Percentiles rank a stretch among this genome's conserved stretches.
These are phyloP conservation scores for Thymus mandschuricus DNA, from an alignment of 257 asterid species.

Conservation along the genomic window DNA sequence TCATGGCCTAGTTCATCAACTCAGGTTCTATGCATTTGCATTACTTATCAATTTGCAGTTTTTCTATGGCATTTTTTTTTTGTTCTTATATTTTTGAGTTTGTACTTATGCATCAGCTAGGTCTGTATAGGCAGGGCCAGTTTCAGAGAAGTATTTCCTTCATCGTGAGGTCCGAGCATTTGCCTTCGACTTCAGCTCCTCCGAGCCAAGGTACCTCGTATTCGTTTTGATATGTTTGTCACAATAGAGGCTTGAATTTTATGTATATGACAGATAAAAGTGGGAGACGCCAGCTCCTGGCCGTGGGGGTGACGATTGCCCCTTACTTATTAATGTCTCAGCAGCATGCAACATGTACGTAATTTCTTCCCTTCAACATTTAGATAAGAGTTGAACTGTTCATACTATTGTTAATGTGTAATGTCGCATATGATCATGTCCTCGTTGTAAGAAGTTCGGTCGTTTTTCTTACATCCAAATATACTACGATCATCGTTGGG, in stretches of 20 bases:
- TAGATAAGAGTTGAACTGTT: no score
- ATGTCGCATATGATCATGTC: neutral
- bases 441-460: neutral
- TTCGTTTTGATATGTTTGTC: neutral
- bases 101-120: slow-evolving; percentile 51
- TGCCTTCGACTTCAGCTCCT: slow-evolving; percentile 50
- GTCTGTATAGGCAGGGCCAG: slow-evolving; percentile 42
- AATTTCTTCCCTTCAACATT: slow-evolving; percentile 19
- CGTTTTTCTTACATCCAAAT: neutral
- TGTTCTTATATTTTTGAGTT: slow-evolving; percentile 27
- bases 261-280: slow-evolving; percentile 46
- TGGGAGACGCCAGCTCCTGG: slow-evolving; percentile 71
- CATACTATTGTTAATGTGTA: no score
- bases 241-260: neutral
- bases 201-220: slow-evolving; percentile 40
- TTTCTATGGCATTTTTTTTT: neutral
- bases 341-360: slow-evolving; percentile 64
- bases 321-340: slow-evolving; percentile 57
- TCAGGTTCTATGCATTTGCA: slow-evolving; percentile 38
- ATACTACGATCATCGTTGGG: neutral
- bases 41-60: neutral
- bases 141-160: slow-evolving; percentile 39
- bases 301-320: slow-evolving; percentile 56
- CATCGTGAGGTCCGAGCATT: slow-evolving; percentile 52
- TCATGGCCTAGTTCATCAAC: slow-evolving; percentile 42